A percentile compares a stretch with the other conserved stretches of the same genome.
phyloP scores from a whole-genome alignment of 163 green algal species.

The Smithsoniella earleae region DNA sequence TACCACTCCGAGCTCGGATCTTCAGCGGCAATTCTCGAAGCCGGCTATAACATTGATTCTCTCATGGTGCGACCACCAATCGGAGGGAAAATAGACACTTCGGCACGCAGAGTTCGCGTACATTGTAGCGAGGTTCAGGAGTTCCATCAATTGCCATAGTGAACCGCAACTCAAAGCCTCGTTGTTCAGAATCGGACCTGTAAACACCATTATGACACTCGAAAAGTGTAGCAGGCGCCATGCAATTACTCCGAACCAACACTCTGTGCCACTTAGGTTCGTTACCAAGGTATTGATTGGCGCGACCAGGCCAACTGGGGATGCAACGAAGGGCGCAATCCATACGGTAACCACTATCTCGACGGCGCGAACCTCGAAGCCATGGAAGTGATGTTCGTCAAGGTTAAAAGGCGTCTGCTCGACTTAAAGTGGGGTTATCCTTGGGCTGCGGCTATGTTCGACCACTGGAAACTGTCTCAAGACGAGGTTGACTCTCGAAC shows the following conservation, averaged over 20 bases:
- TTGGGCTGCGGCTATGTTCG: constrained; percentile 31
- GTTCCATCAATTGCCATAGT: too few species aligned
- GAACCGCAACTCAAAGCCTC: too few species aligned
- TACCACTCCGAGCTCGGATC: constrained; percentile 48
- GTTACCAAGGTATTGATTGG: constrained; percentile 52
- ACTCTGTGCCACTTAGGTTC: too few species aligned
- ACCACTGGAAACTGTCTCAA: constrained; percentile 2
- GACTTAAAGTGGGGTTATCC: constrained; percentile 10
- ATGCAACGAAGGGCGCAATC: constrained; percentile 60
- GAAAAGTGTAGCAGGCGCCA: too few species aligned
- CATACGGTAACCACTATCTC: constrained; percentile 46
- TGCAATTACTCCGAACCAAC: too few species aligned
- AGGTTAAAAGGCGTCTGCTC: constrained; percentile 35
- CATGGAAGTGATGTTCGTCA: constrained; percentile 57
- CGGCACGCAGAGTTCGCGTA: too few species aligned
- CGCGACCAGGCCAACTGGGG: constrained; percentile 35
- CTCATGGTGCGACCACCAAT: constrained; percentile 51
- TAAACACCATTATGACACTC: too few species aligned
- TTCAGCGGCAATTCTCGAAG: constrained; percentile 42
- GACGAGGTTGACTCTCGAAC: background rate
- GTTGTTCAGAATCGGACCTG: too few species aligned
- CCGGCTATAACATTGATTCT: constrained; percentile 50
- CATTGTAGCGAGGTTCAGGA: too few species aligned
- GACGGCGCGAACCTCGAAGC: constrained; percentile 45
- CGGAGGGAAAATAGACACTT: too few species aligned